phyloP scores from a whole-genome alignment of 345 rosid species.

The Salix udensis region DNA sequence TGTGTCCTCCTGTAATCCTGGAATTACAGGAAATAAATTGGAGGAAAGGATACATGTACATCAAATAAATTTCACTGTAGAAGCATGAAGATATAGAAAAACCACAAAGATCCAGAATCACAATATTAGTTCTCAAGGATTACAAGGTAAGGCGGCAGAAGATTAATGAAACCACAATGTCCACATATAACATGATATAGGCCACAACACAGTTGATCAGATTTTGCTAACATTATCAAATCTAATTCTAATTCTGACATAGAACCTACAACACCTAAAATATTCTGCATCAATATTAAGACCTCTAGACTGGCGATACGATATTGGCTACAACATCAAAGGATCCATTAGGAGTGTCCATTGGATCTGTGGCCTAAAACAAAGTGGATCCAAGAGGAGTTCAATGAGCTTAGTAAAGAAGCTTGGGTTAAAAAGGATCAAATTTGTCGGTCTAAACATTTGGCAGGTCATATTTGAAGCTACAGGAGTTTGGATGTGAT shows the following conservation, averaged over 20 bases:
- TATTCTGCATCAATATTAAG: not conserved
- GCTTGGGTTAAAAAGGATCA: too few relatives aligned
- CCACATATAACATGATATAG: not conserved
- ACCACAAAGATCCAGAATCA: not conserved
- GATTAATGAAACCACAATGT: not conserved
- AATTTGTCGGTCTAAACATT: too few relatives aligned
- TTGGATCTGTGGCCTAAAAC: too few relatives aligned
- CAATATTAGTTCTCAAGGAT: not conserved
- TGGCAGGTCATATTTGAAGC: too few relatives aligned
- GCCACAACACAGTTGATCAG: not conserved
- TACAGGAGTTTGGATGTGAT: too few relatives aligned
- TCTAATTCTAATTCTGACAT: not conserved
- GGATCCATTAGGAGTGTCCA: too few relatives aligned
- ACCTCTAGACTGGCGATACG: not conserved
- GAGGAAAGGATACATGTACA: not conserved
- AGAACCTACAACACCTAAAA: not conserved
- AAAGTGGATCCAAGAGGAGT: too few relatives aligned
- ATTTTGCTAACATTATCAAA: not conserved
- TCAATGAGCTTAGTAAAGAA: too few relatives aligned
- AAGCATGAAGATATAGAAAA: not conserved
- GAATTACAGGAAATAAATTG: conserved; percentile 11
- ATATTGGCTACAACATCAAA: too few relatives aligned
- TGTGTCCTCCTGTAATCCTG: conserved; percentile 63
- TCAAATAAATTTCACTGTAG: not conserved
- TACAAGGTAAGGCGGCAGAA: not conserved